Evolutionary conservation across 495 filamentous ascomycete genomes (phyloP), one percentile per base, ranked within the genome.

Genomic region (Tricharina praecox): DNA sequence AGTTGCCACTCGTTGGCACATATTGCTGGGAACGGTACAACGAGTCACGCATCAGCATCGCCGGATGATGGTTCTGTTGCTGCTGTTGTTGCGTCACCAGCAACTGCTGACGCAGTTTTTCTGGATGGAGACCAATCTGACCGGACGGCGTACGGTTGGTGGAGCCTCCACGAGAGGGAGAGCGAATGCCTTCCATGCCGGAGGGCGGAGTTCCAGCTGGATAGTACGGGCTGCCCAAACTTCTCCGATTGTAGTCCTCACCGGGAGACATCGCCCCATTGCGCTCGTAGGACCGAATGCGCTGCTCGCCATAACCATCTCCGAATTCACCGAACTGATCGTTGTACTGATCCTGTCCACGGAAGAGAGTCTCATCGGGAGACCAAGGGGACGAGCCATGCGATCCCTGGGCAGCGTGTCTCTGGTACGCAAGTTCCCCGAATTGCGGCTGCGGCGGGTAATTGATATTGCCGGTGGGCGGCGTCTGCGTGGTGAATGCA

Each of bases 201-300:
- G 53, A 47, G 23, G 75, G 68, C 2, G 72, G 70, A 33, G 66
- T 72, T 3, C 63, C 66, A 0, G 64, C 63, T 13, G 70, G 64
- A 52, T 74, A 77, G 47, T 78, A 72, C 1, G 79, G 69, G 52
- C 72, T 78, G 38, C 70, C 72, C 41, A 77, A 51, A 35, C 63
- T 67, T 16, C 63, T 63, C 4, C 72, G 72, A 19, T 54, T 53
- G 49, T 44, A 59, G 11, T 60, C 57, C n/a, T 45, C 53, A 2
- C 54, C 51, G 7, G 65, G 63, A 19, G 66, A 67, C 44, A 67
- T 68, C 40, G 55, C 50, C 26, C 55, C 55, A 33, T 57, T 48
- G 20, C 65, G 63, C 16, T 64, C 63, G 53, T 56, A 60, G 2
- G 66, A 59, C 16, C 57, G 58, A 13, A 54, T 53, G 21, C 61